Evolutionary conservation across 176 grass and related monocot genomes (phyloP).

Genomic region (Zoysia pacifica): DNA sequence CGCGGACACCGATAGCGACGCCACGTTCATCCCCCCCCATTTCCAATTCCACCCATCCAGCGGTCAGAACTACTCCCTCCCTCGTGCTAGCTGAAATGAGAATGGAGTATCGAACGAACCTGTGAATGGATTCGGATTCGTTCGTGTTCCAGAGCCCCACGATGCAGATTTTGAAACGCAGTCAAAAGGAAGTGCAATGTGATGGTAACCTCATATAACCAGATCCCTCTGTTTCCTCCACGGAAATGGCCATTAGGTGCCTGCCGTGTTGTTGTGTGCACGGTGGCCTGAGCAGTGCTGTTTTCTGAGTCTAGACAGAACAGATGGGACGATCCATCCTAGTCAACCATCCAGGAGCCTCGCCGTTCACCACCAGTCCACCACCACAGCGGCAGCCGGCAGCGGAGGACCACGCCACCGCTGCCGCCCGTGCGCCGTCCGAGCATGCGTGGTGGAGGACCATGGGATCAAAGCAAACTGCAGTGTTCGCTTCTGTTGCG

Average conservation of each 20-base stretch:
- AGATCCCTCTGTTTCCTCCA: no score
- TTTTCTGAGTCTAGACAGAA: not conserved
- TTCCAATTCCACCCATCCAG: no score
- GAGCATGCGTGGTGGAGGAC: conserved; percentile 14
- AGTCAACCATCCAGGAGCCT: not conserved
- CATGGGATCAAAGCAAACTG: not conserved
- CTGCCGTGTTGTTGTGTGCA: not conserved
- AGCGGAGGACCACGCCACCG: not conserved
- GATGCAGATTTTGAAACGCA: not conserved
- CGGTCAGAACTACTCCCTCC: no score
- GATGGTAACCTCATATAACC: no score
- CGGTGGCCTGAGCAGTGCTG: not conserved
- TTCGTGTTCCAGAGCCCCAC: not conserved
- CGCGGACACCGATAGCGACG: conserved; percentile 33
- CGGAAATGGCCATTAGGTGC: no score
- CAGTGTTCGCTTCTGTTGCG: not conserved
- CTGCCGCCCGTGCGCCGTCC: not conserved
- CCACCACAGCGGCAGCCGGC: not conserved
- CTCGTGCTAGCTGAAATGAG: no score
- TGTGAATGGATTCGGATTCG: no score
- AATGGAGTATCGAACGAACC: no score
- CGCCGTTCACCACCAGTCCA: not conserved
- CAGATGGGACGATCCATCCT: conserved; percentile 10
- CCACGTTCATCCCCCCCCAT: not conserved
- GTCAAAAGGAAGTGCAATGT: not conserved